Evolutionary conservation across 176 grass and related monocot genomes (phyloP).

Genomic region (Lolium perenne): DNA sequence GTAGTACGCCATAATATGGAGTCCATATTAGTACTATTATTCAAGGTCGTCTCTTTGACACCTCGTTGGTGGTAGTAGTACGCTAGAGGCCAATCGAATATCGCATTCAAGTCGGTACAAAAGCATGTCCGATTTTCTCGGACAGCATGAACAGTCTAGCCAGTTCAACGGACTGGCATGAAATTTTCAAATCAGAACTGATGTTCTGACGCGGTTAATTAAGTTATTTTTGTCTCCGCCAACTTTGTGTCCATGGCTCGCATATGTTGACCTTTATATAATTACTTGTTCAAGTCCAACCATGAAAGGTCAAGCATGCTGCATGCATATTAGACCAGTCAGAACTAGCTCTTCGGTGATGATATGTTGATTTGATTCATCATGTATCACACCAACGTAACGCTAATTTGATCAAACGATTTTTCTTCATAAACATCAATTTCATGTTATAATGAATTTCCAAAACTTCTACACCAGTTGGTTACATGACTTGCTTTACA

Average conservation of each 20-base stretch:
- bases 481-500: background rate
- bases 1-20: too few species aligned
- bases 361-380: background rate
- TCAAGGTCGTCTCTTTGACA: too few species aligned
- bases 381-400: background rate
- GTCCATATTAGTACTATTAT: too few species aligned
- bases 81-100: too few species aligned
- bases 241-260: background rate
- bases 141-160: too few species aligned
- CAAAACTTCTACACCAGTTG: background rate
- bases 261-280: constrained; percentile 18
- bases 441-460: background rate
- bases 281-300: constrained; percentile 6
- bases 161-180: too few species aligned
- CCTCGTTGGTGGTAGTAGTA: too few species aligned
- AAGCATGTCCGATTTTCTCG: too few species aligned
- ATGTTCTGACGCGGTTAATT: too few species aligned
- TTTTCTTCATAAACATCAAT: too few species aligned
- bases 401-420: background rate
- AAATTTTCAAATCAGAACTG: too few species aligned
- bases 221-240: background rate
- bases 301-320: background rate
- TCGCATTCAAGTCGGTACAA: too few species aligned
- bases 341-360: background rate
- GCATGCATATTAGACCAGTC: background rate